Base-by-base conservation (phyloP, 2,329 filamentous ascomycete species). In the Colletotrichum nymphaeae region DNA sequence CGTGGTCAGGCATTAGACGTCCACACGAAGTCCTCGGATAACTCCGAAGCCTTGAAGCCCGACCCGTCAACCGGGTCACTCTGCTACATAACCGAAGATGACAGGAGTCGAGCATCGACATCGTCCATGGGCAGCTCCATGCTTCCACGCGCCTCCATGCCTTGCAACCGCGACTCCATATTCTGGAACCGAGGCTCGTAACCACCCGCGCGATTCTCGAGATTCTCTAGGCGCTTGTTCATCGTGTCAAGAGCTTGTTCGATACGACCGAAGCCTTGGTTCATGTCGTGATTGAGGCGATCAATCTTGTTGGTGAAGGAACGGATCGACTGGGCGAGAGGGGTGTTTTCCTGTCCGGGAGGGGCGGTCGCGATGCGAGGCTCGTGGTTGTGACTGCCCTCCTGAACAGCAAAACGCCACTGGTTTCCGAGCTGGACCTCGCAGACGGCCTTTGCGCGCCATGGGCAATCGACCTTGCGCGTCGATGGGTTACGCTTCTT, bases 401-500 rank as follows among this genome's bases (percentile, higher is more conserved):
- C 88, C 73, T 91, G 89, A 12, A 91, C 86, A 8, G 87, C 88
- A 75, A 91, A 91, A n/a, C 89, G 88, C 89, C 89, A 91, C 80
- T 91, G 89, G 74, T 91, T 90, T 55, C 87, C 87, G 12, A 91
- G 83, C 79, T 90, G 89, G 7, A 91, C 89, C 78, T 91, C 89
- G 75, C 89, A 91, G 26, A 91, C 89, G 28, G 89, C 89, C 82
- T 91, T 91, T 68, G 89, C 89, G 65, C 89, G 88, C 83, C 90
- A 91, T 12, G 89, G 89, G 69, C 89, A 91, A 79, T 91, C 89
- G 68, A 91, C 88, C 81, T 91, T 91, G 78, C 89, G 88, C 56
- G 89, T 91, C 67, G 88, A 90, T 1, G 89, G 89, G 76, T 90
- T 91, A 69, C 89, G 87, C 83, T 91, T 91, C 85, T 91, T 91